These are phyloP conservation scores for Penicillium griseofulvum DNA, from an alignment of 2,329 filamentous ascomycete genomes.

Conservation along the genomic window DNA sequence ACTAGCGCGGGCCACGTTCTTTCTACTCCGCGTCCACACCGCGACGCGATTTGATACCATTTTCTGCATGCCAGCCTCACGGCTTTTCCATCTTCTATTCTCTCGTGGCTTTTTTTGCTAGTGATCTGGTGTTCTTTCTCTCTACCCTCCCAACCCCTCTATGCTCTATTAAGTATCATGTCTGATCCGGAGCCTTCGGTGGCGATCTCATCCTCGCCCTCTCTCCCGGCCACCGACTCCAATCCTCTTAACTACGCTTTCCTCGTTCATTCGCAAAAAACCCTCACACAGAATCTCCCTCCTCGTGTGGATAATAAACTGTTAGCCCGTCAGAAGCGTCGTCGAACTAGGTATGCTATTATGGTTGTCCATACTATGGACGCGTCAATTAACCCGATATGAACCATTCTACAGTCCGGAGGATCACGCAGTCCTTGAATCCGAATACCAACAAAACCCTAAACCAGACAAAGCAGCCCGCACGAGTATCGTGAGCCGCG, in stretches of 20 bases:
- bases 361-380: conserved; percentile 8
- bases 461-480: conserved; percentile 91
- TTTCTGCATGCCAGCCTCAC: conserved; percentile 26
- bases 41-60: conserved; percentile 32
- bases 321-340: conserved; percentile 59
- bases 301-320: conserved; percentile 60
- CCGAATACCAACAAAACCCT: conserved; percentile 77
- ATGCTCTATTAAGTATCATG: conserved; percentile 30
- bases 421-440: conserved; percentile 84
- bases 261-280: conserved; percentile 59
- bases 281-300: conserved; percentile 55
- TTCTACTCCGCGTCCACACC: conserved; percentile 34
- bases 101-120: conserved; percentile 2
- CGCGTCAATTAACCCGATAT: conserved; percentile 18
- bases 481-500: conserved; percentile 76
- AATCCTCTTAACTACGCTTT: conserved; percentile 51
- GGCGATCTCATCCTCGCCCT: conserved; percentile 35
- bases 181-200: conserved; percentile 36
- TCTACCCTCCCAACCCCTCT: conserved; percentile 4
- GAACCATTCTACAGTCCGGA: conserved; percentile 61
- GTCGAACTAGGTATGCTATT: conserved; percentile 57
- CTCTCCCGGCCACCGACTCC: conserved; percentile 33
- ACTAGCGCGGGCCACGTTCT: conserved; percentile 30
- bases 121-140: conserved; percentile 10
- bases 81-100: conserved; percentile 3